phyloP scores from a whole-genome alignment of 2,329 filamentous ascomycete species.

The Penicillium psychrosexuale region DNA sequence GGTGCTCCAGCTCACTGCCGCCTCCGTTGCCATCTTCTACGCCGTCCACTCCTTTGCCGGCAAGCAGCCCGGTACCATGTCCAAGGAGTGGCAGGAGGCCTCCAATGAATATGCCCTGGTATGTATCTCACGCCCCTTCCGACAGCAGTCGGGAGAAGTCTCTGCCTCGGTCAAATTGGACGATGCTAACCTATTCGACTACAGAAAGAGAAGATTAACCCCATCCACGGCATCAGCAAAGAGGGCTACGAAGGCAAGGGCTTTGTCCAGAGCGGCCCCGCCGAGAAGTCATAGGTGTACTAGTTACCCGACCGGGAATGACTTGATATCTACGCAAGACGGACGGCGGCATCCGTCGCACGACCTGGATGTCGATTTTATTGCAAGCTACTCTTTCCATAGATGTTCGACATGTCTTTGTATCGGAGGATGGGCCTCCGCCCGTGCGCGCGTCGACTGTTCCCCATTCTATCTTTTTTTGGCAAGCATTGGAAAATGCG shows the following conservation, averaged over 20 bases:
- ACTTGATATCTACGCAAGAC: constrained; percentile 21
- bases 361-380: background rate
- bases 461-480: constrained; percentile 29
- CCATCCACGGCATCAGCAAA: constrained; percentile 77
- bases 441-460: constrained; percentile 14
- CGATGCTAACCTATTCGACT: constrained; percentile 19
- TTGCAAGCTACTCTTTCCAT: constrained; percentile 1
- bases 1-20: constrained; percentile 64
- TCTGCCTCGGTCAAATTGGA: constrained; percentile 8
- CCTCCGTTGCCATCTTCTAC: constrained; percentile 69
- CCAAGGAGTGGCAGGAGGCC: constrained; percentile 93
- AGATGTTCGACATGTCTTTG: constrained; percentile 16
- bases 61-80: constrained; percentile 80
- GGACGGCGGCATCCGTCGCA: constrained; percentile 3
- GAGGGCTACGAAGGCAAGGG: constrained; percentile 75
- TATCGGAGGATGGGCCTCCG: constrained; percentile 10
- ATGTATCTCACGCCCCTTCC: constrained; percentile 35
- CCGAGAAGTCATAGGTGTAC: constrained; percentile 37
- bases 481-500: constrained; percentile 35
- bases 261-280: constrained; percentile 64
- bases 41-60: constrained; percentile 68
- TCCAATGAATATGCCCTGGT: constrained; percentile 93
- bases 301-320: constrained; percentile 20
- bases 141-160: background rate
- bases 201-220: constrained; percentile 80